These are phyloP conservation scores for Tuber magnatum DNA, from an alignment of 495 filamentous ascomycete species.

Conservation along the genomic window DNA sequence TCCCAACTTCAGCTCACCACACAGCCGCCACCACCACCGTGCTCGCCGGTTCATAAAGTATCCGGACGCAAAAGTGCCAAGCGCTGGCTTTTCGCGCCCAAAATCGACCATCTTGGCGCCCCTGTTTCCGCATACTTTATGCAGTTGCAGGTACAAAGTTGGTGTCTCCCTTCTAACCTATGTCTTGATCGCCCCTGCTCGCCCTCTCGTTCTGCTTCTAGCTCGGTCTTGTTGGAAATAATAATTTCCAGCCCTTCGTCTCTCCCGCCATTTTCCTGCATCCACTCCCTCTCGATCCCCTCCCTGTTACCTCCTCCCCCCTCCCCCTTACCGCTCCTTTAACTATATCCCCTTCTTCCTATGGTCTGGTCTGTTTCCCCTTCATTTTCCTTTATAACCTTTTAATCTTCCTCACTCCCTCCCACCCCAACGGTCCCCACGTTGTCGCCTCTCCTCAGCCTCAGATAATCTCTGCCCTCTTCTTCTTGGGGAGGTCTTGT, in stretches of 20 bases:
- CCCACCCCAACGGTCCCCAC: neutral
- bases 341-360: neutral
- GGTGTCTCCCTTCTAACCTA: constrained; percentile 11
- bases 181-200: constrained; percentile 5
- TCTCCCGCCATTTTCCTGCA: neutral
- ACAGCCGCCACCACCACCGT: neutral
- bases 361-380: neutral
- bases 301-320: neutral
- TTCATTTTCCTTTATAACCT: neutral
- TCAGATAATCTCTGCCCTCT: constrained; percentile 10
- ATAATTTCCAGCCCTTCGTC: constrained; percentile 2
- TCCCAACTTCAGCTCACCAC: neutral
- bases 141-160: neutral
- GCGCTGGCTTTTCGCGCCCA: neutral
- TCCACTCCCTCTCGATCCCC: neutral
- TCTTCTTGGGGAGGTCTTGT: neutral
- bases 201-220: constrained; percentile 3
- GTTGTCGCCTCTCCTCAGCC: constrained; percentile 21
- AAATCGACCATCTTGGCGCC: neutral
- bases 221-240: neutral
- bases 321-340: neutral
- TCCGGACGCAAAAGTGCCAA: neutral
- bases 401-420: neutral
- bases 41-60: neutral
- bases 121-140: neutral